A percentile compares a stretch with the other conserved stretches of the same genome.
phyloP scores from a whole-genome alignment of 1,284 basidiomycete genomes.

The Gymnopus androsaceus region DNA sequence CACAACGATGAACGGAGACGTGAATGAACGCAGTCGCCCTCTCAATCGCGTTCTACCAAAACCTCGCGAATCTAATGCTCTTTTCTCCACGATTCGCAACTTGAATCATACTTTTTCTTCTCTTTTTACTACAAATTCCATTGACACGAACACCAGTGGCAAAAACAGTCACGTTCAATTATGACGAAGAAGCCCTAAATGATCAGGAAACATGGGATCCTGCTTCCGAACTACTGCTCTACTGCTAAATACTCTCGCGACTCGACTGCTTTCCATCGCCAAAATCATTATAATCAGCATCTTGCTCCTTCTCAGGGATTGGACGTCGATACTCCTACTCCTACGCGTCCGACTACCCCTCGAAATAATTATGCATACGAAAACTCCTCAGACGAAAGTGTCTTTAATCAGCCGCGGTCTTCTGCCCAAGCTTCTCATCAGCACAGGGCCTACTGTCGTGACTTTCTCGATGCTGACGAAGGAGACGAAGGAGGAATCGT shows the following conservation, averaged over 20 bases:
- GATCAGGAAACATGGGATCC: no score
- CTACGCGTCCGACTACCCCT: constrained; percentile 12
- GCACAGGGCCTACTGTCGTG: not conserved
- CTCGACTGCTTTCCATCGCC: not conserved
- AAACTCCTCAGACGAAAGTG: not conserved
- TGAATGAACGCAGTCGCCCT: not conserved
- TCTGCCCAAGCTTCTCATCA: not conserved
- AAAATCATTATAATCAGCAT: not conserved
- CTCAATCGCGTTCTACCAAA: not conserved
- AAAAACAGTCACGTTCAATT: constrained; percentile 1
- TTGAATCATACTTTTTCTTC: constrained; percentile 27
- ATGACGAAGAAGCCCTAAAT: not conserved
- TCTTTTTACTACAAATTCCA: constrained; percentile 20
- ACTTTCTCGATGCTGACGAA: not conserved
- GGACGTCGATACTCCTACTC: constrained; percentile 10
- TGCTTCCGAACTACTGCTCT: constrained; percentile 14
- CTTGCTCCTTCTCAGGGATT: not conserved
- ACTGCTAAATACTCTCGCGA: not conserved
- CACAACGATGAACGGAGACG: not conserved
- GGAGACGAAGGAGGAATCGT: not conserved
- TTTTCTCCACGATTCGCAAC: constrained; percentile 19
- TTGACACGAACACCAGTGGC: not conserved
- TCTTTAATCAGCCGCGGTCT: constrained; percentile 1
- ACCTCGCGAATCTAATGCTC: not conserved
- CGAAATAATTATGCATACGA: not conserved